Base-by-base conservation (phyloP, 2,329 filamentous ascomycete species). In the Periconia macrospinosa region DNA sequence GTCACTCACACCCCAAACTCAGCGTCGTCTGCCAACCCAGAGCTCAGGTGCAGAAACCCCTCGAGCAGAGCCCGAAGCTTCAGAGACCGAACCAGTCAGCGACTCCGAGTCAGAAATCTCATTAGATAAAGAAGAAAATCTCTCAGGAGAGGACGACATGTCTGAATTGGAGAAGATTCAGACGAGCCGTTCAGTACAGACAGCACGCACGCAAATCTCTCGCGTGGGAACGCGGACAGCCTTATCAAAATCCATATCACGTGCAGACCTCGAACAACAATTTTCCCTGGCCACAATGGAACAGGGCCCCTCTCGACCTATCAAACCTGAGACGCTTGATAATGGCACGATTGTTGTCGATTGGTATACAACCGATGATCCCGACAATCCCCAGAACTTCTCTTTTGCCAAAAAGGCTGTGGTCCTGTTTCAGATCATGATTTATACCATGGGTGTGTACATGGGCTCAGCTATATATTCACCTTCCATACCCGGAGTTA, bases 401-500 rank as follows among this genome's bases (percentile, higher is more conserved):
- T 53, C 60, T 7, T 62, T 64, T 30, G 55, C 57, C 18, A 75
- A 70, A 55, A 76, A 75, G 46, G 53, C 58, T 1, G 60, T 76
- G 6, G 74, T 75, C 2, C 65, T 73, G 0, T 47, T 62, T 3
- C 69, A 75, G 57, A 77, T 79, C 53, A 58, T 84, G 5, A 55
- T 86, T 82, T 75, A 87, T 83, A 87, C 85, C 0, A 82, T 86
- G 56, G 80, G 83, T 20, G 83, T 83, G 3, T 83, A 83, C 61
- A 79, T 78, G 61, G 79, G 78, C 6, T 78, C 76, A 1, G 74
- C 79, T 1, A 81, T 86, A 52, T 86, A 84, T 70, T 66, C 72
- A 0, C 72, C 76, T 9, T 71, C 66, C 15, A 70, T 68, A 8
- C 52, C 62, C 8, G 81, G 81, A 8, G 75, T 88, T 15, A 80